phyloP scores from a whole-genome alignment of 177 flowering plant species.

The Vitis hybrid region DNA sequence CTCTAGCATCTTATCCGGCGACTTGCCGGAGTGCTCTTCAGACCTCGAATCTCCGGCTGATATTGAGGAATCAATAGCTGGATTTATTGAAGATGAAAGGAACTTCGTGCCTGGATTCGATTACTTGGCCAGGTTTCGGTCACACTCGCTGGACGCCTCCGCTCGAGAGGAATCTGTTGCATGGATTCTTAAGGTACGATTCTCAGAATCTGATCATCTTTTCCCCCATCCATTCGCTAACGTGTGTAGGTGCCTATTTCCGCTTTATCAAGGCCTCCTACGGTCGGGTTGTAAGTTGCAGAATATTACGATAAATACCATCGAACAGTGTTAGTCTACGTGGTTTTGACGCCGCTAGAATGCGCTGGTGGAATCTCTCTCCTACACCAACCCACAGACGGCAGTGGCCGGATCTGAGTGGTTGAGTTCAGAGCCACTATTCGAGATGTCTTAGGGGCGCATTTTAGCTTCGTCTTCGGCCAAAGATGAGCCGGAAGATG shows the following conservation, averaged over 20 bases:
- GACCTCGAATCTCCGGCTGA: conserved; percentile 42
- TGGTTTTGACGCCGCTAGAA: not conserved
- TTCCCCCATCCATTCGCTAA: not conserved
- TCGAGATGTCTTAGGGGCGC: not conserved
- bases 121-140: conserved; percentile 45
- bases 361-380: conserved; percentile 5
- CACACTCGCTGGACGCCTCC: conserved; percentile 58
- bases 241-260: conserved; percentile 6
- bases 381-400: too few species aligned
- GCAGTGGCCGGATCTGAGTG: not conserved
- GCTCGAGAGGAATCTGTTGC: conserved; percentile 59
- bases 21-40: conserved; percentile 51
- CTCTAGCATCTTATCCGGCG: conserved; percentile 53
- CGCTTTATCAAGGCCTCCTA: not conserved
- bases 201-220: not conserved
- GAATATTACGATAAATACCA: conserved; percentile 14
- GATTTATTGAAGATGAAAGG: conserved; percentile 60
- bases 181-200: conserved; percentile 71
- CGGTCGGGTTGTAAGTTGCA: not conserved
- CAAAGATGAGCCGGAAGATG: too few species aligned
- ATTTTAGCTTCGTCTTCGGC: not conserved
- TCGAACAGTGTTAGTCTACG: not conserved
- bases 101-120: conserved; percentile 55
- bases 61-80: conserved; percentile 66
- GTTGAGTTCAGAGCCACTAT: not conserved